Evolutionary conservation across 352 stramenopile species (phyloP).

Genomic region (Phytopythium aichiense): DNA sequence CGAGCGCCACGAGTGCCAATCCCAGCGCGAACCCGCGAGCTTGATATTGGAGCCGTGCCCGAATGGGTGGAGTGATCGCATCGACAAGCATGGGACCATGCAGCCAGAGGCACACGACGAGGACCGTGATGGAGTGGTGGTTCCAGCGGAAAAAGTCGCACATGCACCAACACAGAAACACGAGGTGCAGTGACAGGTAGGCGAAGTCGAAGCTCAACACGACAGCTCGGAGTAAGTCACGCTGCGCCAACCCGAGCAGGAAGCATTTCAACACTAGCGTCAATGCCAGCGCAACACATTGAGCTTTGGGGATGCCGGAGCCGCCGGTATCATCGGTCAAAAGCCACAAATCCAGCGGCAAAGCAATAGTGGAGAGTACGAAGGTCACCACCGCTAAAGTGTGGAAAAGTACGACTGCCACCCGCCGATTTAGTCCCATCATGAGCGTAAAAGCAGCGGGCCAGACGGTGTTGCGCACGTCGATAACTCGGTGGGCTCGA

Average conservation of each 20-base stretch:
- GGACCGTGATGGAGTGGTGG: not conserved
- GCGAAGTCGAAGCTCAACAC: constrained; percentile 24
- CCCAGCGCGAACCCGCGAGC: not conserved
- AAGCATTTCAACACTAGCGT: constrained; percentile 1
- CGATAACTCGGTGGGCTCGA: constrained; percentile 1
- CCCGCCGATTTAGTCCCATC: not conserved
- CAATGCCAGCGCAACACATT: constrained; percentile 1
- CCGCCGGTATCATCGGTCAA: not conserved
- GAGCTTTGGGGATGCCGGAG: not conserved
- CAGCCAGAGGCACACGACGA: constrained; percentile 18
- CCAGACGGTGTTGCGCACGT: constrained; percentile 7
- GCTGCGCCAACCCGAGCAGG: constrained; percentile 10
- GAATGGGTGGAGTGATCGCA: constrained; percentile 2
- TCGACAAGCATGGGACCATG: constrained; percentile 23
- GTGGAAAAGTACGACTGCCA: not conserved
- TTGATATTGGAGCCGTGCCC: not conserved
- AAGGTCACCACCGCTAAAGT: not conserved
- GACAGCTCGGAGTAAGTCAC: not conserved
- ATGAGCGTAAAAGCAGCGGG: not conserved
- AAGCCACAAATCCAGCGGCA: not conserved
- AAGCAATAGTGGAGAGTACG: not conserved
- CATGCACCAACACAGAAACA: constrained; percentile 11
- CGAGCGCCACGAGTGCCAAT: constrained; percentile 8
- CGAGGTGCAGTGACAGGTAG: constrained; percentile 28
- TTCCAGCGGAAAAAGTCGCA: constrained; percentile 26